Percentiles rank a stretch among this genome's conserved stretches.
phyloP scores from a whole-genome alignment of 108 stramenopile species.

The Poteriospumella lacustris region DNA sequence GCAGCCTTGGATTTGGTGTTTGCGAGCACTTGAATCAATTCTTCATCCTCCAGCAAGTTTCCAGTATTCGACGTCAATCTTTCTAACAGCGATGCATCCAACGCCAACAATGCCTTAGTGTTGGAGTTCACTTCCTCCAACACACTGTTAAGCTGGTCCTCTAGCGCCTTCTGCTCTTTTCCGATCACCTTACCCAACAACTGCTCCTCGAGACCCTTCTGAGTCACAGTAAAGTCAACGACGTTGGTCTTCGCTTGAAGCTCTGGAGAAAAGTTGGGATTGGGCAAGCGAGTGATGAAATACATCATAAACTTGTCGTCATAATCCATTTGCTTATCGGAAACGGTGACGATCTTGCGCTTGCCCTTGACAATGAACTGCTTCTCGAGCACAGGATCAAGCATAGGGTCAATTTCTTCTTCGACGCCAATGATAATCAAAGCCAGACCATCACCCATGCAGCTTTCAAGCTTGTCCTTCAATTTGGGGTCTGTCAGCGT shows the following conservation, averaged over 20 bases:
- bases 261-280: constrained; percentile 81
- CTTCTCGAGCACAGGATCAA: constrained; percentile 82
- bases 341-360: constrained; percentile 65
- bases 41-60: constrained; percentile 78
- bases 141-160: constrained; percentile 81
- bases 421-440: constrained; percentile 76
- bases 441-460: constrained; percentile 74
- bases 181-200: constrained; percentile 79
- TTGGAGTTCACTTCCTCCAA: constrained; percentile 80
- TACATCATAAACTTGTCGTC: constrained; percentile 72
- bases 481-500: constrained; percentile 68
- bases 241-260: constrained; percentile 85
- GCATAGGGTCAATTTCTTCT: constrained; percentile 82
- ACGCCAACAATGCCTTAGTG: constrained; percentile 70
- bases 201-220: constrained; percentile 83
- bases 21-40: constrained; percentile 74
- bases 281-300: constrained; percentile 80
- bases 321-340: constrained; percentile 81
- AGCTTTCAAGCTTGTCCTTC: constrained; percentile 75
- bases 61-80: constrained; percentile 75
- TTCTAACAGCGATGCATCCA: constrained; percentile 75
- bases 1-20: constrained; percentile 83
- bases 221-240: constrained; percentile 84
- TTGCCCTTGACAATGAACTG: constrained; percentile 72
- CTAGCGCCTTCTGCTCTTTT: constrained; percentile 80